These are phyloP conservation scores for Thuidium tamariscinum DNA, from an alignment of 225 moss, liverwort and hornwort genomes.

Conservation along the genomic window DNA sequence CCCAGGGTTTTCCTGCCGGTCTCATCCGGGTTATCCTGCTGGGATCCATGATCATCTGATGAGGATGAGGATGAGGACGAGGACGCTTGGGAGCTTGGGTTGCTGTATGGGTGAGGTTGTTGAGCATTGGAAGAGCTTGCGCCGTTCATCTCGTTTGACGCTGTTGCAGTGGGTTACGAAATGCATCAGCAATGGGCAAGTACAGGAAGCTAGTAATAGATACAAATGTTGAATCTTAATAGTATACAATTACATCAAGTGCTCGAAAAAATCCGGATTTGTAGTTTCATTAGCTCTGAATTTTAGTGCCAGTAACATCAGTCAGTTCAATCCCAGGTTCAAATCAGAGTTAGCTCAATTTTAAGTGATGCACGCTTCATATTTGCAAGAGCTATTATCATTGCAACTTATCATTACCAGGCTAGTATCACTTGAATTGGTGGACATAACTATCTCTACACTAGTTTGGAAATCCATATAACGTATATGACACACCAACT, in stretches of 20 bases:
- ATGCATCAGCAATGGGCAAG: neutral
- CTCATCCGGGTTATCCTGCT: neutral
- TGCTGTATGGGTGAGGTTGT: neutral
- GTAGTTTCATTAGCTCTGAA: neutral
- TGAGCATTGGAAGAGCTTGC: neutral
- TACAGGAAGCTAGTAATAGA: neutral
- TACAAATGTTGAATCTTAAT: neutral
- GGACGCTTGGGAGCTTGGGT: neutral
- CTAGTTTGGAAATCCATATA: neutral
- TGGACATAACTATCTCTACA: neutral
- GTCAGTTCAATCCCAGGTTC: neutral
- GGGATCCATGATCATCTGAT: neutral
- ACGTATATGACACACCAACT: neutral
- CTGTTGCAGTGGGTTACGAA: neutral
- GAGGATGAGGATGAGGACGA: neutral
- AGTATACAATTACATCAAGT: neutral
- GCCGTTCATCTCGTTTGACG: neutral
- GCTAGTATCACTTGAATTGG: neutral
- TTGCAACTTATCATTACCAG: neutral
- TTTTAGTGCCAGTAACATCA: neutral
- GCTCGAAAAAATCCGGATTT: neutral
- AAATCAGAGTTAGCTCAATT: neutral
- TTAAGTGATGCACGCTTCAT: neutral
- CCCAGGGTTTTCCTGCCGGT: neutral
- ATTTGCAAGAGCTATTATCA: neutral